Evolutionary conservation across 148 eudicot genomes (phyloP).

Genomic region (Fagopyrum esculentum): DNA sequence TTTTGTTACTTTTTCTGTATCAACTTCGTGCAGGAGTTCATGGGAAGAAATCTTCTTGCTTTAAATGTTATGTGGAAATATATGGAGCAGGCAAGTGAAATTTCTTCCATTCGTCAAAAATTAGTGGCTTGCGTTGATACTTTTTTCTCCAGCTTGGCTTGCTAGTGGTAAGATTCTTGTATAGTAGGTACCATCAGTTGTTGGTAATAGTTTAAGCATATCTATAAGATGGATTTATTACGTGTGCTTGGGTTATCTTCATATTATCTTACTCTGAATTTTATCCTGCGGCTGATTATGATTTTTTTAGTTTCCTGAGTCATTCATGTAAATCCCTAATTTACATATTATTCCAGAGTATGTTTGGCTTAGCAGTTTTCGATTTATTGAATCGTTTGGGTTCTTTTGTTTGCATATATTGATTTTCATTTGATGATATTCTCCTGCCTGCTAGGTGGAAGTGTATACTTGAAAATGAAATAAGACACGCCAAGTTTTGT

Average conservation of each 20-base stretch:
- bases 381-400: neutral
- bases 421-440: neutral
- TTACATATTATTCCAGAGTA: neutral
- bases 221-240: neutral
- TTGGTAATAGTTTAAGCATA: neutral
- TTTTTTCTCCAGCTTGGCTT: neutral
- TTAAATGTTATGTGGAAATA: slow-evolving; percentile 99
- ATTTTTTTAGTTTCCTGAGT: neutral
- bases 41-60: slow-evolving; percentile 96
- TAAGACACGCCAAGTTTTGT: neutral
- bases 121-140: neutral
- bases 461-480: neutral
- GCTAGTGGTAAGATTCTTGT: neutral
- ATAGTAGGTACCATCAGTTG: neutral
- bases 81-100: slow-evolving; percentile 51
- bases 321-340: neutral
- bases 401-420: neutral
- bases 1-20: slow-evolving; percentile 4
- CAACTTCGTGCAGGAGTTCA: slow-evolving; percentile 64
- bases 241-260: neutral
- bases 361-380: neutral
- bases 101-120: neutral
- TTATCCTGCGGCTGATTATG: neutral
- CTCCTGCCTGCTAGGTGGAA: neutral
- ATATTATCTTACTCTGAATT: neutral